phyloP scores from a whole-genome alignment of 768 basidiomycete species.

The Psilocybe cyanescens region DNA sequence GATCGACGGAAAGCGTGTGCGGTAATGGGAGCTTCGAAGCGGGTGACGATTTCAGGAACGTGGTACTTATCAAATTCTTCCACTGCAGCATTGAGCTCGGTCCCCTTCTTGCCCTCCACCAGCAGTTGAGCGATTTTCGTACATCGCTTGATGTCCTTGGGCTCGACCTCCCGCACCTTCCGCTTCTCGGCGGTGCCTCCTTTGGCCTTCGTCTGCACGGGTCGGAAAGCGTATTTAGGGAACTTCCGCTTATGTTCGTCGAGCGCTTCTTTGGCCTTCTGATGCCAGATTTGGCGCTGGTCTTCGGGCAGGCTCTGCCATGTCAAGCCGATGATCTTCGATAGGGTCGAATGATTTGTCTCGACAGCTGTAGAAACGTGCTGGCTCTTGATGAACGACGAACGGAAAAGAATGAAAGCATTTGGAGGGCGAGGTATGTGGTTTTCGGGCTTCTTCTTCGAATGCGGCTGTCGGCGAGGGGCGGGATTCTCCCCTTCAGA shows the following conservation, averaged over 20 bases:
- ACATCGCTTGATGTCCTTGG: slow-evolving; percentile 68
- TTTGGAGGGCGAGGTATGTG: slow-evolving; percentile 87
- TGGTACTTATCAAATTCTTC: slow-evolving; percentile 63
- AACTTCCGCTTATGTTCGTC: slow-evolving; percentile 80
- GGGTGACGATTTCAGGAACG: slow-evolving; percentile 67
- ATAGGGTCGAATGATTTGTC: slow-evolving; percentile 82
- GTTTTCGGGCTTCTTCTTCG: slow-evolving; percentile 72
- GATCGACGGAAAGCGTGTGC: slow-evolving; percentile 73
- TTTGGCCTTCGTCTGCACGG: slow-evolving; percentile 57
- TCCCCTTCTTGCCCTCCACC: slow-evolving; percentile 66
- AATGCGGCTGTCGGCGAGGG: slow-evolving; percentile 54
- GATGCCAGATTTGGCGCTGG: slow-evolving; percentile 80
- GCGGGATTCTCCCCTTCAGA: slow-evolving; percentile 11
- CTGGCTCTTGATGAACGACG: slow-evolving; percentile 79
- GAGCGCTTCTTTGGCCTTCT: slow-evolving; percentile 72
- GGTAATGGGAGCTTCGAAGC: slow-evolving; percentile 79
- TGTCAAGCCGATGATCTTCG: slow-evolving; percentile 83
- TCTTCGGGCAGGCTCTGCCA: slow-evolving; percentile 80
- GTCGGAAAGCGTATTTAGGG: slow-evolving; percentile 83
- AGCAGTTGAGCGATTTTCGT: slow-evolving; percentile 69
- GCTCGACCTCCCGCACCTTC: slow-evolving; percentile 68
- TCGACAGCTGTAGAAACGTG: slow-evolving; percentile 79
- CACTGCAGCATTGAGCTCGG: slow-evolving; percentile 57
- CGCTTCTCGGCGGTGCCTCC: slow-evolving; percentile 53
- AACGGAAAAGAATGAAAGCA: slow-evolving; percentile 87